Percentiles rank a stretch among this genome's conserved stretches.
These are phyloP conservation scores for Starmera quercuum DNA, from an alignment of 805 yeast genomes.

Conservation along the genomic window DNA sequence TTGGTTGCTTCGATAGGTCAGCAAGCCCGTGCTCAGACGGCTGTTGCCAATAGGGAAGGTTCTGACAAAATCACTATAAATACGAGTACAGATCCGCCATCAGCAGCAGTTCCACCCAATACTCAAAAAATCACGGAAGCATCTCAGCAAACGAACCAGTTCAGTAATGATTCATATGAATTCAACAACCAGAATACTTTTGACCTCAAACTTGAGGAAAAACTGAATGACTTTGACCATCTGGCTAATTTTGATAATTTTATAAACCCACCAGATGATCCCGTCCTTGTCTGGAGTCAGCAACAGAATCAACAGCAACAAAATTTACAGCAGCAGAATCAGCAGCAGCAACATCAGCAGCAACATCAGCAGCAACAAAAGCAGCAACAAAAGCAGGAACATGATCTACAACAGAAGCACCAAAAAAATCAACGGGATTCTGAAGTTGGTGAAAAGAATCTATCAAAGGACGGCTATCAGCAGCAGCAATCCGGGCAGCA, in stretches of 20 bases:
- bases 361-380: background rate
- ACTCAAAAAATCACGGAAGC: conserved; percentile 4
- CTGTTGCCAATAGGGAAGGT: too few relatives aligned
- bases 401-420: background rate
- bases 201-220: conserved; percentile 15
- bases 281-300: conserved; percentile 7
- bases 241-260: conserved; percentile 21
- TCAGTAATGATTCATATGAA: background rate
- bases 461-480: too few relatives aligned
- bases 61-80: conserved; percentile 4
- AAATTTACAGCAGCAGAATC: background rate
- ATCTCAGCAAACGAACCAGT: conserved; percentile 3
- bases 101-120: background rate
- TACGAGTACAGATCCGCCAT: conserved; percentile 3
- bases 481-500: too few relatives aligned
- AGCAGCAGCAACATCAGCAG: too few relatives aligned
- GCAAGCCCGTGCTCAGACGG: too few relatives aligned
- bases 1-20: conserved; percentile 8
- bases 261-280: conserved; percentile 10
- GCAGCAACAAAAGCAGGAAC: too few relatives aligned
- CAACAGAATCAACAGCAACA: background rate
- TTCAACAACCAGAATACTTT: background rate
- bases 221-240: conserved; percentile 18
- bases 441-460: too few relatives aligned
- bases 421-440: background rate